Percentiles rank a stretch among this genome's conserved stretches.
These are phyloP conservation scores for Rugonectria rugulosa DNA, from an alignment of 2,329 filamentous ascomycete genomes.

Conservation along the genomic window DNA sequence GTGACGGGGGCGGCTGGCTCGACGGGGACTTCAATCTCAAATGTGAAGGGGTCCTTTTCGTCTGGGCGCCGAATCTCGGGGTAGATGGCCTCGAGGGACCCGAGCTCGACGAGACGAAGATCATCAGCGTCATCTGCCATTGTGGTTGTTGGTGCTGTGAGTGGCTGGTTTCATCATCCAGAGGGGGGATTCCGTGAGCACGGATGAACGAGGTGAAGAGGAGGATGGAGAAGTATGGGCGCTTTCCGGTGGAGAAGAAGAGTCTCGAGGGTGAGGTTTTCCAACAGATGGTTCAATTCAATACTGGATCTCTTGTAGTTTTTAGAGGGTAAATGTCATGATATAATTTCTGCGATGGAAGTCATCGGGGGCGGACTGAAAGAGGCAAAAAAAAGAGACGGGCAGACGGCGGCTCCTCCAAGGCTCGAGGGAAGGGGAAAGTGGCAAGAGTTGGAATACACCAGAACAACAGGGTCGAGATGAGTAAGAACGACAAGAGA, in stretches of 20 bases:
- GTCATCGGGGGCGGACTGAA: background rate
- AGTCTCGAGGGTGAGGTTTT: too few species aligned
- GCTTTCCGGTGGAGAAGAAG: background rate
- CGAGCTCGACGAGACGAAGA: constrained; percentile 65
- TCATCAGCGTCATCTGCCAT: constrained; percentile 57
- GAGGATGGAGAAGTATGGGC: too few species aligned
- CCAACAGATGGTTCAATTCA: too few species aligned
- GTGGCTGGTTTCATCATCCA: constrained; percentile 30
- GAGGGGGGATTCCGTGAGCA: background rate
- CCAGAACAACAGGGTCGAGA: background rate
- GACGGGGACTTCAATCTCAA: constrained; percentile 66
- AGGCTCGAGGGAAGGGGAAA: too few species aligned
- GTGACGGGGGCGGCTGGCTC: constrained; percentile 61
- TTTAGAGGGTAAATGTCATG: too few species aligned
- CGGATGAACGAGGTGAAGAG: background rate
- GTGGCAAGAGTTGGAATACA: too few species aligned
- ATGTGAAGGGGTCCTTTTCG: constrained; percentile 52
- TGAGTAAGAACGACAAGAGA: background rate
- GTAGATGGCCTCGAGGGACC: constrained; percentile 69
- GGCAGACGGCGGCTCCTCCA: background rate
- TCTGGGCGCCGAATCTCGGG: constrained; percentile 65
- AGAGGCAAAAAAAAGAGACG: background rate
- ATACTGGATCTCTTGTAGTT: too few species aligned
- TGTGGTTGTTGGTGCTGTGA: constrained; percentile 22
- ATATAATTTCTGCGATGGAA: too few species aligned